Base-by-base conservation (phyloP, 208 protist genomes). In the Trypanosoma mega region DNA sequence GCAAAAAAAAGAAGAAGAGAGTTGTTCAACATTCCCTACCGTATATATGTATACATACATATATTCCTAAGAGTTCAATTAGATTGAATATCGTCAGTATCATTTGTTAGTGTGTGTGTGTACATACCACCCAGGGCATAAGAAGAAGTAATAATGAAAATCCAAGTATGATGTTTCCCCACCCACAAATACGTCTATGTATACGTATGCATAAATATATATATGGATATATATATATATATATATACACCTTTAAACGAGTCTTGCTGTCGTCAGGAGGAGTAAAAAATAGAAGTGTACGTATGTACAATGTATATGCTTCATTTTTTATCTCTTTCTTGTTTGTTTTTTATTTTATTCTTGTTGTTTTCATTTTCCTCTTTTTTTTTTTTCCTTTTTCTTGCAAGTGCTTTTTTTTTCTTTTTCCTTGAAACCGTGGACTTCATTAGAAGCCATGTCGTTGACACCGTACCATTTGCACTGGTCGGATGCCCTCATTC, bases 401-500 rank as follows among this genome's bases (percentile, higher is more conserved):
- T 41, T 44, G 14, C 21, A 16, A 9, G 11, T 65, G 16, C 21
- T 31, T 61, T 31, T 36, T 21, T 66, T 54, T 26, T 54, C 39
- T 37, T 55, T 6, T n/a, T 1, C 11, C 46, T 29, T 34, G 1
- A 48, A 26, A 8, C 20, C 23, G 44, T 12, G 18, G 23, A 11
- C 30, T 55, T 52, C 27, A 20, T 56, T 29, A 47, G 45, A 44
- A 51, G 24, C 14, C 50, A 93, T 90, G 86, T 78, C 76, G 21
- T 47, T 90, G 33, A 74, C 80, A n/a, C 64, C 75, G 43, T 93
- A 93, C 64, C 82, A 80, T 47, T 37, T 93, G 39, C 66, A 65
- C 26, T 93, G 87, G 87, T 90, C 83, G 2, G 84, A 91, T 51
- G 26, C 57, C 12, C 78, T 90, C 44, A 91, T 93, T 47, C 29